These are phyloP conservation scores for Hyphopichia khmerensis DNA, from an alignment of 1,139 yeast genomes.

Conservation along the genomic window DNA sequence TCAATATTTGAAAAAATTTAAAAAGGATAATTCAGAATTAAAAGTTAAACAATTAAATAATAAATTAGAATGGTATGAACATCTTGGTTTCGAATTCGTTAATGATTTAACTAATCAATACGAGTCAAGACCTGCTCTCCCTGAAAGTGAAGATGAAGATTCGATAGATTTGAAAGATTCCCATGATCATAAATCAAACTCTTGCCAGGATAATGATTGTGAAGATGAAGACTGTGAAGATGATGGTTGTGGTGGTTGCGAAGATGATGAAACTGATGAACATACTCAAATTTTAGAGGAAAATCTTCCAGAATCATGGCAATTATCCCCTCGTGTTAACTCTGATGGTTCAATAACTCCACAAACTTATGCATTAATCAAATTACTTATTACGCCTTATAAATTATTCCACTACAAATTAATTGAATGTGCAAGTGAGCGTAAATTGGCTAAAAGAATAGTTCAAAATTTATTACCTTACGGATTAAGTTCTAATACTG, in stretches of 20 bases:
- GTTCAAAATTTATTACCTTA: constrained; percentile 11
- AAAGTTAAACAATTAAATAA: constrained; percentile 34
- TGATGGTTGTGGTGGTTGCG: constrained; percentile 16
- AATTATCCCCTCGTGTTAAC: constrained; percentile 22
- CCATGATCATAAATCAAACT: no score
- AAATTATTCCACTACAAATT: constrained; percentile 19
- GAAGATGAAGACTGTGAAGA: constrained; percentile 16
- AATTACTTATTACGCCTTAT: constrained; percentile 25
- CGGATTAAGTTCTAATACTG: constrained; percentile 2
- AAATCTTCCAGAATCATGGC: constrained; percentile 28
- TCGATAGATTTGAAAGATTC: no score
- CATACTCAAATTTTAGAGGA: constrained; percentile 4
- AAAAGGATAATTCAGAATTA: constrained; percentile 16
- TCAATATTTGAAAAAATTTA: constrained; percentile 34
- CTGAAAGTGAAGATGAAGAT: constrained; percentile 3
- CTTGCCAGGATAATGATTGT: constrained; percentile 5
- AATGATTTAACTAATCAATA: constrained; percentile 24
- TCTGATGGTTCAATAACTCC: constrained; percentile 23
- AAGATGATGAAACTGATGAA: constrained; percentile 13
- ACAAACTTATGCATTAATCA: constrained; percentile 26
- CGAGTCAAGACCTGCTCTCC: constrained; percentile 5
- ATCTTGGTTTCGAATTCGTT: constrained; percentile 46
- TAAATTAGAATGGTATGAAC: constrained; percentile 66
- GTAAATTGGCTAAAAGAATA: constrained; percentile 15
- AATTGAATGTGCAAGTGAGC: constrained; percentile 11